Percentiles rank a stretch among this genome's conserved stretches.
These are phyloP conservation scores for Dactylellina cionopaga DNA, from an alignment of 2,329 filamentous ascomycete species.

Conservation along the genomic window DNA sequence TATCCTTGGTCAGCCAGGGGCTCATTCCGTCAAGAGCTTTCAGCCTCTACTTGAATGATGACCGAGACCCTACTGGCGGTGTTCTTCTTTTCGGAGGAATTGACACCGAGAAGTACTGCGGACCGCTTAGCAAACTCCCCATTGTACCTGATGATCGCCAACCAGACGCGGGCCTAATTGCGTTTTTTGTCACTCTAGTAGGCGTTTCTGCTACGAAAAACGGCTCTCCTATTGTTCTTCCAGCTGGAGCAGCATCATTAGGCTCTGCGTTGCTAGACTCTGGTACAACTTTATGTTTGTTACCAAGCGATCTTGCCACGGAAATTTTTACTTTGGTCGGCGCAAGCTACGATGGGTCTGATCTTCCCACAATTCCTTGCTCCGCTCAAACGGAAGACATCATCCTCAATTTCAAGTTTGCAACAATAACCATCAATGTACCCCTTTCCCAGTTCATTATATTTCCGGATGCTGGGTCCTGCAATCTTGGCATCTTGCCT, in stretches of 20 bases:
- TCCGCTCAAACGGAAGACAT: slow-evolving; percentile 67
- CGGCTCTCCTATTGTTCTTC: background rate
- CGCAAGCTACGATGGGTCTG: slow-evolving; percentile 64
- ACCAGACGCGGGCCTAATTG: slow-evolving; percentile 63
- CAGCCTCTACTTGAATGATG: slow-evolving; percentile 79
- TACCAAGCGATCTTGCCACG: slow-evolving; percentile 70
- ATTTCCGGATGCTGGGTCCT: slow-evolving; percentile 62
- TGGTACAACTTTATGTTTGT: slow-evolving; percentile 76
- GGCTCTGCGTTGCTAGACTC: slow-evolving; percentile 75
- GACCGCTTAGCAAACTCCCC: slow-evolving; percentile 70
- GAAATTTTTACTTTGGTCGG: slow-evolving; percentile 69
- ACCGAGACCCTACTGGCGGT: slow-evolving; percentile 70
- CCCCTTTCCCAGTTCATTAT: slow-evolving; percentile 60
- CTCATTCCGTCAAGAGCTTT: slow-evolving; percentile 74
- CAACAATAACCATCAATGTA: slow-evolving; percentile 60
- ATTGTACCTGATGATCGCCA: slow-evolving; percentile 67
- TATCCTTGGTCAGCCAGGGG: slow-evolving; percentile 70
- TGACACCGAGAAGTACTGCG: slow-evolving; percentile 73
- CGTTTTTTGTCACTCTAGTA: slow-evolving; percentile 55
- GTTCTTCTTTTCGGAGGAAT: slow-evolving; percentile 80
- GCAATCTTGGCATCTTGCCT: slow-evolving; percentile 69
- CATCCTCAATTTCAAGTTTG: slow-evolving; percentile 63
- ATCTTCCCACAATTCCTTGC: slow-evolving; percentile 66
- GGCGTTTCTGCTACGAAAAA: slow-evolving; percentile 61
- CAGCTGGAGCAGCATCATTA: background rate